Conservation (phyloP, 2,329 filamentous ascomycete species). For the Juglanconis juglandina region DNA sequence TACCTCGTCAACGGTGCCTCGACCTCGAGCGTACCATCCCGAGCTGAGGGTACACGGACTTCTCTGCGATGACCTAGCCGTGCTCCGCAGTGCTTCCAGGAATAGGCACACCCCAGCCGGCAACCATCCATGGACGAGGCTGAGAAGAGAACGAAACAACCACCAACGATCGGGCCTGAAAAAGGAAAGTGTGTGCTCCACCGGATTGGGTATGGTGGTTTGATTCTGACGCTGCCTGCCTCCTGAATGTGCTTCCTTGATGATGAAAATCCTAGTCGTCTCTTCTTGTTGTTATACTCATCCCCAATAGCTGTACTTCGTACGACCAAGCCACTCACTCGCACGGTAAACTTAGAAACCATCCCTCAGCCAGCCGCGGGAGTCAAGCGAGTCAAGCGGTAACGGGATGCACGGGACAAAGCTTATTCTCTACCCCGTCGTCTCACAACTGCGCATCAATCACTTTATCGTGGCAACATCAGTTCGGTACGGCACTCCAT, state of each 20-base stretch:
- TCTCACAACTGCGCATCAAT: constrained; percentile 13
- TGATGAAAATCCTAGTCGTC: not conserved
- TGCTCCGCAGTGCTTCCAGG: not conserved
- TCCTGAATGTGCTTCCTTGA: no score
- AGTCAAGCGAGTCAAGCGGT: not conserved
- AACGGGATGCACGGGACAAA: not conserved
- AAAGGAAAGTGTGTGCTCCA: not conserved
- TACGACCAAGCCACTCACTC: not conserved
- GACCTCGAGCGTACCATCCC: not conserved
- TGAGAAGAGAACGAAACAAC: not conserved
- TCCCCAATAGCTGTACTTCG: not conserved
- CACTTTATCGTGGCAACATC: constrained; percentile 10
- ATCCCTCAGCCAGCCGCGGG: not conserved
- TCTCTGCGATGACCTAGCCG: not conserved
- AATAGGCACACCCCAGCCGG: not conserved
- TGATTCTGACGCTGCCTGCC: no score
- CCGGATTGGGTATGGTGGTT: no score
- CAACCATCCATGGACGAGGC: not conserved
- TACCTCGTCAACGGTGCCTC: not conserved
- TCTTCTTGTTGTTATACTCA: not conserved
- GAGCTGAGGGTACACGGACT: not conserved
- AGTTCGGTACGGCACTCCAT: not conserved
- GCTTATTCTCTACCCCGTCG: constrained; percentile 6
- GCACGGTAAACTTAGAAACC: not conserved
- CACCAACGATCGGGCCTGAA: not conserved